These are phyloP conservation scores for Nadsonia starkeyi-henricii DNA, from an alignment of 1,139 yeast species.

Conservation along the genomic window DNA sequence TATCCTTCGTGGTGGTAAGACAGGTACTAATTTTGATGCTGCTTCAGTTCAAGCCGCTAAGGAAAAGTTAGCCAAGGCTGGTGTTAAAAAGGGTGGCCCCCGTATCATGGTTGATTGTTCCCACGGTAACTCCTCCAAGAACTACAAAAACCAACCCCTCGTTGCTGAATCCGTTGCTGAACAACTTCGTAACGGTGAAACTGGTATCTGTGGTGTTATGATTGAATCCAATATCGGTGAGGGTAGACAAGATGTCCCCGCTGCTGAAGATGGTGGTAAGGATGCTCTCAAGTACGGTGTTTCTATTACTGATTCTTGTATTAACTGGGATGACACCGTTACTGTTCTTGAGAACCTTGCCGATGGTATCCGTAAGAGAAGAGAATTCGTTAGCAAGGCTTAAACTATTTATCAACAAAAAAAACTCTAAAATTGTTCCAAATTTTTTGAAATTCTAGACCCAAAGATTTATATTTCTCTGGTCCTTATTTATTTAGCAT, in stretches of 20 bases:
- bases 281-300: slow-evolving; percentile 73
- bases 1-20: slow-evolving; percentile 89
- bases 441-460: background rate
- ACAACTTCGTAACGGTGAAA: slow-evolving; percentile 68
- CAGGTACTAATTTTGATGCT: slow-evolving; percentile 79
- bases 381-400: slow-evolving; percentile 22
- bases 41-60: slow-evolving; percentile 57
- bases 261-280: slow-evolving; percentile 49
- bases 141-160: slow-evolving; percentile 83
- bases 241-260: slow-evolving; percentile 83
- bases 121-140: slow-evolving; percentile 87
- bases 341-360: slow-evolving; percentile 58
- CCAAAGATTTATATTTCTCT: background rate
- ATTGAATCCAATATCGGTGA: slow-evolving; percentile 83
- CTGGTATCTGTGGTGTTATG: slow-evolving; percentile 82
- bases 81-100: slow-evolving; percentile 28
- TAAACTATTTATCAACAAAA: background rate
- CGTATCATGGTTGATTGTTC: slow-evolving; percentile 96
- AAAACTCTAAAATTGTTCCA: background rate
- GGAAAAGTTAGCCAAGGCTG: slow-evolving; percentile 45
- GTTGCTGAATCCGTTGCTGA: slow-evolving; percentile 73
- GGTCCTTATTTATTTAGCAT: slow-evolving; percentile 1
- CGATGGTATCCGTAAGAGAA: slow-evolving; percentile 65
- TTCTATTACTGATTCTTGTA: slow-evolving; percentile 94
- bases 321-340: slow-evolving; percentile 75